These are phyloP conservation scores for Clavariopsis aquatica DNA, from an alignment of 495 filamentous ascomycete genomes.

Conservation along the genomic window DNA sequence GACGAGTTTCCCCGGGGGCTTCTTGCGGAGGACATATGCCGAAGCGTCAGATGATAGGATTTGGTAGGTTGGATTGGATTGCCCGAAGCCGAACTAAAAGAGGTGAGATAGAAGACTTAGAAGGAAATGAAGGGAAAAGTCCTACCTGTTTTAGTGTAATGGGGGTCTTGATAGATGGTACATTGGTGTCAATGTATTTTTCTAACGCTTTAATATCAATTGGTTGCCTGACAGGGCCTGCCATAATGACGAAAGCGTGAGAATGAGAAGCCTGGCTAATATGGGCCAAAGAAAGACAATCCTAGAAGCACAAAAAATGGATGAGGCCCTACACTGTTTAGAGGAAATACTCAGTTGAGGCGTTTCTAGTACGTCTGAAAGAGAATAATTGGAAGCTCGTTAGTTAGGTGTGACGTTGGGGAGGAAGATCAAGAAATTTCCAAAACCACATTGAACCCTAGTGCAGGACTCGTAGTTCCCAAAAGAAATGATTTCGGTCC, in stretches of 20 bases:
- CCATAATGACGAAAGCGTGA: slow-evolving; percentile 56
- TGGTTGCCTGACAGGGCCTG: slow-evolving; percentile 77
- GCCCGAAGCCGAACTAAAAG: slow-evolving; percentile 81
- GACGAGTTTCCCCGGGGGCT: slow-evolving; percentile 82
- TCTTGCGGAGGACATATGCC: slow-evolving; percentile 83
- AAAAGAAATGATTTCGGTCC: not conserved
- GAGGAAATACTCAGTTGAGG: no score
- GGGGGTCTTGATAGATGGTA: slow-evolving; percentile 73
- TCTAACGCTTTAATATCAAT: slow-evolving; percentile 76
- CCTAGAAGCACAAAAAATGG: no score
- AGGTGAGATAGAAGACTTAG: slow-evolving; percentile 7
- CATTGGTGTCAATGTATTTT: slow-evolving; percentile 66
- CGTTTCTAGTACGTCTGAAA: no score
- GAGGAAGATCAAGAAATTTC: no score
- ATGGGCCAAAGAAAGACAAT: no score
- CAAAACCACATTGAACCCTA: no score
- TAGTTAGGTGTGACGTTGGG: no score
- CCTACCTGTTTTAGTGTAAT: slow-evolving; percentile 78
- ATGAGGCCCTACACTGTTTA: no score
- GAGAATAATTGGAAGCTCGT: no score
- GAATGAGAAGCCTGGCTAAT: not conserved
- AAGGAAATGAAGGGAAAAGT: slow-evolving; percentile 9
- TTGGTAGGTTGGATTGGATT: slow-evolving; percentile 92
- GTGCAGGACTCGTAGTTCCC: not conserved
- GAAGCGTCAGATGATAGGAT: slow-evolving; percentile 63